Percentiles rank a stretch among this genome's conserved stretches.
Evolutionary conservation across 1,139 yeast genomes (phyloP).

Genomic region (Blastobotrys proliferans): DNA sequence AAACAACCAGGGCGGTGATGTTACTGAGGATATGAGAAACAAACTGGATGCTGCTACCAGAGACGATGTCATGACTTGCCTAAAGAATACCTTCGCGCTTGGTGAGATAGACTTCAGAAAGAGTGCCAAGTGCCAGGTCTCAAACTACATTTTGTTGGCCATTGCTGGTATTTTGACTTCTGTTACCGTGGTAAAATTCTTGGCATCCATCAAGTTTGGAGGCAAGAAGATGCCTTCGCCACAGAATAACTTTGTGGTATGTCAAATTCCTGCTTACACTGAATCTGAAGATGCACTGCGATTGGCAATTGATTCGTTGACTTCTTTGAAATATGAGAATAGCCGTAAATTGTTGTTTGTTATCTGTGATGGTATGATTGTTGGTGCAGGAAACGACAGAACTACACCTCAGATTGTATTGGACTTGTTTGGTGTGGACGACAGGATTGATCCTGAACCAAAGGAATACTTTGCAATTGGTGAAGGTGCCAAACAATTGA

Average conservation of each 20-base stretch:
- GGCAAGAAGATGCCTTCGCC: constrained; percentile 34
- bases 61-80: constrained; percentile 33
- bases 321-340: constrained; percentile 38
- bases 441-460: constrained; percentile 37
- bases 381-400: constrained; percentile 40
- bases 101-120: constrained; percentile 38
- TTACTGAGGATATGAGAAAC: constrained; percentile 28
- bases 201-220: constrained; percentile 39
- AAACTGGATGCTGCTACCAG: constrained; percentile 27
- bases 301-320: constrained; percentile 40
- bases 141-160: constrained; percentile 37
- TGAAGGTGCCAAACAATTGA: constrained; percentile 38
- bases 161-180: constrained; percentile 37
- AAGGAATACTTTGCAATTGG: constrained; percentile 38
- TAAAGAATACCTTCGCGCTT: constrained; percentile 35
- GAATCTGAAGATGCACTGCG: constrained; percentile 40
- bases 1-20: constrained; percentile 35
- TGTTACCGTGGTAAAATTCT: constrained; percentile 38
- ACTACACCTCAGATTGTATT: constrained; percentile 41
- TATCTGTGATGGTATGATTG: constrained; percentile 41
- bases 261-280: constrained; percentile 42
- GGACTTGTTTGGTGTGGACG: constrained; percentile 40
- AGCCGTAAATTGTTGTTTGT: constrained; percentile 37
- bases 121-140: constrained; percentile 38
- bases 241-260: constrained; percentile 39